Conservation (phyloP, 805 yeast species). For the Lipomyces sp. region DNA sequence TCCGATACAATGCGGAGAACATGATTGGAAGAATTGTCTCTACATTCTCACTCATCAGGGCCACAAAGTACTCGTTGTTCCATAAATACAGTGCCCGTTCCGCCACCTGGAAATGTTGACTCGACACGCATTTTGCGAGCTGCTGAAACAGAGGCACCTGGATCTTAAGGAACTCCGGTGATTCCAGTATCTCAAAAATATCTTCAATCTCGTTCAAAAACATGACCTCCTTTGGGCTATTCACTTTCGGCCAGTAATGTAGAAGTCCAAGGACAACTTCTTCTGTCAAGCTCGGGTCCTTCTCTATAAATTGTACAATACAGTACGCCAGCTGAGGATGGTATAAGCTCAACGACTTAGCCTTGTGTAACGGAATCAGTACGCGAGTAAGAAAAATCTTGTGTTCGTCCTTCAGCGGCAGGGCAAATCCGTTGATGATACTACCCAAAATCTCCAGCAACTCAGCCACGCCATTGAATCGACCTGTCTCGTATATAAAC, state of each 20-base stretch:
- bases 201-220: constrained; percentile 95
- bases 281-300: constrained; percentile 89
- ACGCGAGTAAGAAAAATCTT: constrained; percentile 86
- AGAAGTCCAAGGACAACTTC: constrained; percentile 94
- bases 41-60: constrained; percentile 83
- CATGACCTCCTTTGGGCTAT: constrained; percentile 94
- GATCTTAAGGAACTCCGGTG: constrained; percentile 85
- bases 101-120: constrained; percentile 96
- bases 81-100: constrained; percentile 93
- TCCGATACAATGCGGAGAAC: constrained; percentile 85
- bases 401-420: constrained; percentile 96
- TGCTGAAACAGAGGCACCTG: constrained; percentile 94
- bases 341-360: constrained; percentile 81
- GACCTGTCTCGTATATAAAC: constrained; percentile 91
- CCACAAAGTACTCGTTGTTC: constrained; percentile 92
- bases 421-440: constrained; percentile 95
- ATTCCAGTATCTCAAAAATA: constrained; percentile 94
- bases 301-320: constrained; percentile 93
- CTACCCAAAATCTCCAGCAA: constrained; percentile 92
- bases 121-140: constrained; percentile 87
- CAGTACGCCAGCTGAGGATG: constrained; percentile 98
- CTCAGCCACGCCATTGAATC: constrained; percentile 96
- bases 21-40: constrained; percentile 91
- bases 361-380: constrained; percentile 89
- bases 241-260: constrained; percentile 95